Evolutionary conservation across 768 basidiomycete genomes (phyloP), one percentile per base, ranked within the genome.

Genomic region (Agaricus bisporus): DNA sequence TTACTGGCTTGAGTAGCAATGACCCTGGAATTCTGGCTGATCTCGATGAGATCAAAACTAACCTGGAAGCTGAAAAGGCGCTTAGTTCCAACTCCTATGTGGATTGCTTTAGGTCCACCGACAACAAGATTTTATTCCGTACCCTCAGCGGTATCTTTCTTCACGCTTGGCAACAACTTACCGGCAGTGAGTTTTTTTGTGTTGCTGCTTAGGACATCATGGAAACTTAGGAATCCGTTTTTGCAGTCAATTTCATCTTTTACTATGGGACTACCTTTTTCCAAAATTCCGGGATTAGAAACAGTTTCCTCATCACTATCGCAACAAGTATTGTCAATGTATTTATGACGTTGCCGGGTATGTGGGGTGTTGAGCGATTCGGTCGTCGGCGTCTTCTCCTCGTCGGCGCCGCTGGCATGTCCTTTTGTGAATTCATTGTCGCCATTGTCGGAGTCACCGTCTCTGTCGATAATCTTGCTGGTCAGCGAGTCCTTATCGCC

Each of bases 141-240:
- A 91, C 88, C n/a, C 73, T 86, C 65, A 84, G 87, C 32, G 92
- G 92, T 61, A 88, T 90, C 60, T 81, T 83, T 66, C 74, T 94
- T 59, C 91, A 95, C 61, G 71, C 70, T 39, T 73, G 61, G 55
- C 86, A 90, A 68, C 87, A 91, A 68, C 79, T 90, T 66, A 92
- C 90, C 18, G 88, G 87, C 59, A 83, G 70, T 70, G 52, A 52
- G 68, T 63, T 10, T 39, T 36, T 37, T 32, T 25, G 4, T 22
- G 28, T n/a, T 32, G 32, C 28, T 0, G 22, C 35, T 39, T n/a
- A 26, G 15, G 36, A 5, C 11, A 15, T 11, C 7, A 11, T 18
- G 14, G 25, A 46, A n/a, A 20, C 32, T 44, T 55, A 45, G 47
- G 41, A 3, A n/a, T 56, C 11, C 5, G 12, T 26, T 32, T 41